Base-by-base conservation (phyloP, 768 basidiomycete genomes). In the Tephrocybe sp. region DNA sequence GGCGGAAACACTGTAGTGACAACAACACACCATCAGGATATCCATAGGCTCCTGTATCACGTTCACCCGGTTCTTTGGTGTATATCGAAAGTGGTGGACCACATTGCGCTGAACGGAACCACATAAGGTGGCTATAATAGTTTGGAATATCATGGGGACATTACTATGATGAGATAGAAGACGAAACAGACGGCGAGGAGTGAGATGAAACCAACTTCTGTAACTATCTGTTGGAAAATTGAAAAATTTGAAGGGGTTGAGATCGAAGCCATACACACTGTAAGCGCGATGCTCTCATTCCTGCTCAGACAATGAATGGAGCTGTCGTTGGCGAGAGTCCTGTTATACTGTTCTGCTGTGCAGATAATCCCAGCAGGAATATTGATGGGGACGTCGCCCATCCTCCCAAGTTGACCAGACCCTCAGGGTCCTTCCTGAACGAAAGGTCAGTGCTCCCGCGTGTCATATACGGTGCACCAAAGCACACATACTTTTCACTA, bases 41-140 rank as follows among this genome's bases (percentile, higher is more conserved):
- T 78, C 74, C 46, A 71, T 63, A 3, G 74, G 73, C 33, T 63
- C 60, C 46, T 61, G 64, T 18, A 76, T 59, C 7, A 73, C 55
- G 17, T 48, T 60, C 54, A 59, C 58, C 42, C 50, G 55, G 17
- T 48, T 51, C 20, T 58, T 52, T 21, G 48, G 48, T 18, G 61
- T 45, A 30, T 56, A 54, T 7, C 62, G 62, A 25, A 62, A 38
- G 50, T 67, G 59, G 32, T 61, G 65, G 30, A 64, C 45, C 17
- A 64, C 51, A 54, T 70, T 68, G 30, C 61, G 58, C 67, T 70
- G 49, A 6, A 43, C 8, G 28, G 21, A 21, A 21, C 18, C 3
- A 32, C 6, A 40, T 33, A 38, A 55, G 26, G 39, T 18, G 33
- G 9, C 4, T 21, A 41, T 34, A 34, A 17, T 21, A 17, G 32